Conservation (phyloP, 331 rosid species). For the Telfairia occidentalis region DNA sequence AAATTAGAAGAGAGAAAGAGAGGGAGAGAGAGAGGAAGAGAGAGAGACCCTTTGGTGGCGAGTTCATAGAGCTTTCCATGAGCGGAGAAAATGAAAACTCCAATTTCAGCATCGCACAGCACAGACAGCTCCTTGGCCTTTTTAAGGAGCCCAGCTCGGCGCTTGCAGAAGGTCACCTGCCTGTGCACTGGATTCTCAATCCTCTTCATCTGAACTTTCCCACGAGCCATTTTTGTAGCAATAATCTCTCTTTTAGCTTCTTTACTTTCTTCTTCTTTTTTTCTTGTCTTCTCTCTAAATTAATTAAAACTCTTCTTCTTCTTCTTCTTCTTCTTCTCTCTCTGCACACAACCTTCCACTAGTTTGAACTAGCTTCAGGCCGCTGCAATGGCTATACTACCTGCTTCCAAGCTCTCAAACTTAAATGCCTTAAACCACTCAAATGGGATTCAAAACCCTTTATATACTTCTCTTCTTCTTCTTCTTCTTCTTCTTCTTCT, state of each 20-base stretch:
- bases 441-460: background rate
- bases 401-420: background rate
- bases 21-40: background rate
- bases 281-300: no score
- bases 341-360: constrained; percentile 95
- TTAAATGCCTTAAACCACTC: background rate
- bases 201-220: constrained; percentile 79
- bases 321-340: background rate
- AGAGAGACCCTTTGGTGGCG: constrained; percentile 72
- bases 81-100: constrained; percentile 81
- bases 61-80: constrained; percentile 93
- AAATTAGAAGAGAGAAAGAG: no score
- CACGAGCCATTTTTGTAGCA: constrained; percentile 90
- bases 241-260: no score
- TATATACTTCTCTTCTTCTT: constrained; percentile 1
- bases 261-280: background rate
- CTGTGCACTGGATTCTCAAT: constrained; percentile 87
- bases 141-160: constrained; percentile 90
- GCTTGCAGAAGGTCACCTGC: constrained; percentile 90
- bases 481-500: constrained; percentile 10
- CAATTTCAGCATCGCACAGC: constrained; percentile 90
- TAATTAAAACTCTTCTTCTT: no score
- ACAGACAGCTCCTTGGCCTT: constrained; percentile 97
- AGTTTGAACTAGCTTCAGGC: constrained; percentile 99
- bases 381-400: constrained; percentile 27